Conservation (phyloP, 805 yeast species). For the Candida chilensis region DNA sequence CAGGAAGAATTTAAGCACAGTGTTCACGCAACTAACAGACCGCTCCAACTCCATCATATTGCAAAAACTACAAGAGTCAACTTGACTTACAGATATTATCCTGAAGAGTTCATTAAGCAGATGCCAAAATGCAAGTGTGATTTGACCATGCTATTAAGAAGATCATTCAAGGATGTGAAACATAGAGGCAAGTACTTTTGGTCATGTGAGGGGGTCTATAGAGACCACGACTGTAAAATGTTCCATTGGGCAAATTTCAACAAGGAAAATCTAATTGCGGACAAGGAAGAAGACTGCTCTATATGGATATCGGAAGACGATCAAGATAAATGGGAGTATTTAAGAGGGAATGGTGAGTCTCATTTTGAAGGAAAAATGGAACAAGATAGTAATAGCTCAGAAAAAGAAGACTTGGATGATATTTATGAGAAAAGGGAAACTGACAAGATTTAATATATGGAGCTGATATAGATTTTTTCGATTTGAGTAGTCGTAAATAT, state of each 20-base stretch:
- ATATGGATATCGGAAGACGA: conserved; percentile 40
- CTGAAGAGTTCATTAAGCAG: conserved; percentile 20
- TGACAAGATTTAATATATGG: too few species aligned
- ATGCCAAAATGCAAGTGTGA: conserved; percentile 41
- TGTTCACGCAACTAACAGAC: conserved; percentile 34
- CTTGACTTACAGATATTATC: conserved; percentile 55
- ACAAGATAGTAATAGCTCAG: too few species aligned
- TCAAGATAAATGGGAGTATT: conserved; percentile 6
- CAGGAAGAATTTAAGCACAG: conserved; percentile 71
- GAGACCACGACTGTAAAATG: conserved; percentile 35
- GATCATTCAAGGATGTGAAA: conserved; percentile 37
- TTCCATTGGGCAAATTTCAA: conserved; percentile 43
- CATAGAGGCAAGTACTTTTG: conserved; percentile 55
- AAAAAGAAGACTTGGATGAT: too few species aligned
- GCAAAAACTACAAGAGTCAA: conserved; percentile 48
- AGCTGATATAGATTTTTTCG: too few species aligned
- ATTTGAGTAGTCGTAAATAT: too few species aligned
- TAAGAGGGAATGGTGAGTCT: conserved; percentile 2
- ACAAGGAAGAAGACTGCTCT: conserved; percentile 20
- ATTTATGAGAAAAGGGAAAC: too few species aligned
- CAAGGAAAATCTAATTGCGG: conserved; percentile 18
- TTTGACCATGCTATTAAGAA: conserved; percentile 41
- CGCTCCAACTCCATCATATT: conserved; percentile 33
- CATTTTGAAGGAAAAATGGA: too few species aligned
- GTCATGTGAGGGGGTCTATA: conserved; percentile 46